phyloP scores from a whole-genome alignment of 2,329 filamentous ascomycete species.

The Xylariaceae sp. region DNA sequence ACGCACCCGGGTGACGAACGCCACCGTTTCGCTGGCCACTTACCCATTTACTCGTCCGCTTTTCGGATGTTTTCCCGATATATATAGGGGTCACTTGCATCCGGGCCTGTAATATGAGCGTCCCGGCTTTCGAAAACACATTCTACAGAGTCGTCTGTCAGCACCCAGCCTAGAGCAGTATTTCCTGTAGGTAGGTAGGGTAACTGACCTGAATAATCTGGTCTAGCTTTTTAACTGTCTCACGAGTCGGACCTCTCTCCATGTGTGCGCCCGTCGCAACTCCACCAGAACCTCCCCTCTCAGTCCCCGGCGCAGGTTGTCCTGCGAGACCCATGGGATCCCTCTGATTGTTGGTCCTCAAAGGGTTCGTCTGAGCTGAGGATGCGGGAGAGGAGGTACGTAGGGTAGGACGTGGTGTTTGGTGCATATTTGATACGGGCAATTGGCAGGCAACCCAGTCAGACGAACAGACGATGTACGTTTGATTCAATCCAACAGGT shows the following conservation, averaged over 20 bases:
- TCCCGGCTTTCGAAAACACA: conserved; percentile 81
- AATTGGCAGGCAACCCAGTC: neutral
- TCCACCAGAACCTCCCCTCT: conserved; percentile 33
- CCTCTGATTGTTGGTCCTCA: conserved; percentile 68
- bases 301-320: conserved; percentile 41
- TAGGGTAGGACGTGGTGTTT: conserved; percentile 73
- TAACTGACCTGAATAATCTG: conserved; percentile 79
- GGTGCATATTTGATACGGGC: conserved; percentile 64
- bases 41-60: conserved; percentile 31
- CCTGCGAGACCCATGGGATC: conserved; percentile 44
- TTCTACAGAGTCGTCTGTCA: conserved; percentile 52
- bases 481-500: conserved; percentile 1
- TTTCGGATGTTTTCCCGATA: conserved; percentile 27
- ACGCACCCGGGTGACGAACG: too few species aligned
- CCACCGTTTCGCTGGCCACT: conserved; percentile 15
- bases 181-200: neutral
- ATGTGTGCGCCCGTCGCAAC: conserved; percentile 36
- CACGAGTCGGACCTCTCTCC: conserved; percentile 50
- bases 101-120: conserved; percentile 76
- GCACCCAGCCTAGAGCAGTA: neutral
- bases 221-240: conserved; percentile 74
- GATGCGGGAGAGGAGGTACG: conserved; percentile 67
- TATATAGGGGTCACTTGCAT: conserved; percentile 51
- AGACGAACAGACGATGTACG: conserved; percentile 1
- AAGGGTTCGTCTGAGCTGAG: conserved; percentile 65